Evolutionary conservation across 2,329 filamentous ascomycete genomes (phyloP).

Genomic region (Colletotrichum camelliae): DNA sequence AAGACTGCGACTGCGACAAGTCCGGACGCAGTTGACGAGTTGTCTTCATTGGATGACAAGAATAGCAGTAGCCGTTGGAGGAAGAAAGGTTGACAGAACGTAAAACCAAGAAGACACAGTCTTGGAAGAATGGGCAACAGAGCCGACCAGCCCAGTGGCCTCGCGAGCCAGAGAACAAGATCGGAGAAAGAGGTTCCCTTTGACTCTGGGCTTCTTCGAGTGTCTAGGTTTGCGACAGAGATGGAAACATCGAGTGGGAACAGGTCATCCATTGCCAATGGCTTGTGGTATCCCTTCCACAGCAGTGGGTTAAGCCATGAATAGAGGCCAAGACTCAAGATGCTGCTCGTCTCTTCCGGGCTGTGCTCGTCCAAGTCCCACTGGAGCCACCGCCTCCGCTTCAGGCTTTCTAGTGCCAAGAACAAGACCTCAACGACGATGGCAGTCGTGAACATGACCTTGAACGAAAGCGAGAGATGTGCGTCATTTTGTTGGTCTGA

Average conservation of each 20-base stretch:
- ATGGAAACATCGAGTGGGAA: not conserved
- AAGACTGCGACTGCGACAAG: slow-evolving; percentile 45
- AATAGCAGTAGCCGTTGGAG: not conserved
- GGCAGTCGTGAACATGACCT: not conserved
- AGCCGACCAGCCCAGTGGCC: not conserved
- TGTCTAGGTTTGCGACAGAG: not conserved
- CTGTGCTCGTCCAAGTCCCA: not conserved
- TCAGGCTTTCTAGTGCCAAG: not conserved
- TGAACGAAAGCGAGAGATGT: not conserved
- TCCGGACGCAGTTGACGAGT: slow-evolving; percentile 29
- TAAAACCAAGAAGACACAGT: not conserved
- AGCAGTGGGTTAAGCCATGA: slow-evolving; percentile 20
- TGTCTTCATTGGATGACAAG: not conserved
- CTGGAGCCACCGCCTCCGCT: not conserved
- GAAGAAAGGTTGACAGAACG: not conserved
- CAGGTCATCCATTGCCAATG: not conserved
- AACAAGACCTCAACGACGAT: not conserved
- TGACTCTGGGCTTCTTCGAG: not conserved
- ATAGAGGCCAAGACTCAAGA: slow-evolving; percentile 26
- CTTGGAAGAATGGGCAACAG: not conserved
- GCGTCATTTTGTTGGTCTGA: not conserved
- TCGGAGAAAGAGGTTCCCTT: not conserved
- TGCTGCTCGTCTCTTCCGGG: slow-evolving; percentile 23
- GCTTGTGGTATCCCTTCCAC: slow-evolving; percentile 1
- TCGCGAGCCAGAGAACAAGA: not conserved